Evolutionary conservation across 1,139 yeast species (phyloP).

Genomic region (Suhomyces terraborum): DNA sequence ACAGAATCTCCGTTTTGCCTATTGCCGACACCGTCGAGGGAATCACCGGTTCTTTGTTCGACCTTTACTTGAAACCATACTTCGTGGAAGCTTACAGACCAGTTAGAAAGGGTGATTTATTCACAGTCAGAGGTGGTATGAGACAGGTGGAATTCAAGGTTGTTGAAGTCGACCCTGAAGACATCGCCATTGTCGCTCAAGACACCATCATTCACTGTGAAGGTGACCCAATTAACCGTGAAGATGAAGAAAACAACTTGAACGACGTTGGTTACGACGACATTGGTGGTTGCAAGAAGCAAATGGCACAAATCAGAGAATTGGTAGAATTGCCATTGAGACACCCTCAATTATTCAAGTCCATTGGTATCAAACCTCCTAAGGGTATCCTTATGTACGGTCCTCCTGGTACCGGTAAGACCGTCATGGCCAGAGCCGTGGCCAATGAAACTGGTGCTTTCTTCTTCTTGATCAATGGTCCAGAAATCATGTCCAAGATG

Average conservation of each 20-base stretch:
- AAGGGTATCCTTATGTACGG: constrained; percentile 97
- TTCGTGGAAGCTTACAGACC: constrained; percentile 99
- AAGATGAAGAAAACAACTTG: constrained; percentile 95
- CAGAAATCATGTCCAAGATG: constrained; percentile 99
- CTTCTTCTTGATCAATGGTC: constrained; percentile 96
- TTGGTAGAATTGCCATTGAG: constrained; percentile 94
- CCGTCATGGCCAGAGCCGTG: constrained; percentile 99
- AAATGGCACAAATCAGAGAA: constrained; percentile 98
- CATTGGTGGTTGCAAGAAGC: constrained; percentile 98
- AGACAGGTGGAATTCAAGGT: constrained; percentile 98
- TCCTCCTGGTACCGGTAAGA: constrained; percentile 98
- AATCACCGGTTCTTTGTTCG: constrained; percentile 94
- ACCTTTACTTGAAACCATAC: constrained; percentile 94
- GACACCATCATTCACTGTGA: constrained; percentile 98
- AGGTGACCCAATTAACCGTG: constrained; percentile 98
- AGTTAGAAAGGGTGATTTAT: constrained; percentile 95
- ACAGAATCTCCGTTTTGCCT: constrained; percentile 92
- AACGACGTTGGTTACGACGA: constrained; percentile 98
- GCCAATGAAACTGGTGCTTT: constrained; percentile 99
- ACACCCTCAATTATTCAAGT: constrained; percentile 95
- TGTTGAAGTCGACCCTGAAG: constrained; percentile 97
- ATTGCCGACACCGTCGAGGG: constrained; percentile 99
- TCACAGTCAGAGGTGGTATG: constrained; percentile 97
- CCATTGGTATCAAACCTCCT: constrained; percentile 97
- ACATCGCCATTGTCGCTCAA: constrained; percentile 96